Evolutionary conservation across 1,284 basidiomycete genomes (phyloP).

Genomic region (Exsudoporus floridanus): DNA sequence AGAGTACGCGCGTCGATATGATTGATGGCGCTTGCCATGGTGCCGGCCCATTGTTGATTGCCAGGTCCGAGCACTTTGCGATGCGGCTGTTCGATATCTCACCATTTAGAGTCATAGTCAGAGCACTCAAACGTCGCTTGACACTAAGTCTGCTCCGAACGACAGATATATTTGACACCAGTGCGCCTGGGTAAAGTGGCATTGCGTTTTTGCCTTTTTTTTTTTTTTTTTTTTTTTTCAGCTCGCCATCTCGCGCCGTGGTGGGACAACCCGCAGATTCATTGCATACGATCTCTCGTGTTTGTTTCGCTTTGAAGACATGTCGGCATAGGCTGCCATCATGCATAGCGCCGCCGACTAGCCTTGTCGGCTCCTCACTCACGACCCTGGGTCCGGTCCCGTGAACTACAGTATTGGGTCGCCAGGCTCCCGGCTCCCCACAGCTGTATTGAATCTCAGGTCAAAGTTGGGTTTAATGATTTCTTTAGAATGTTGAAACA

Average conservation of each 20-base stretch:
- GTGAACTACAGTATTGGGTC: constrained; percentile 2
- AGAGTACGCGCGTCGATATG: constrained; percentile 6
- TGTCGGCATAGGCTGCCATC: constrained; percentile 23
- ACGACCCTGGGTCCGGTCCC: constrained; percentile 21
- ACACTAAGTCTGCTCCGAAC: background rate
- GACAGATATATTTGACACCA: background rate
- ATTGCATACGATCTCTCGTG: constrained; percentile 10
- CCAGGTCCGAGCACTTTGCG: constrained; percentile 9
- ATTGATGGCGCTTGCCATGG: constrained; percentile 11
- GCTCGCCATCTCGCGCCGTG: background rate
- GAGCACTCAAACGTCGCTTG: constrained; percentile 9
- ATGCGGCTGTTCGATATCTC: constrained; percentile 3
- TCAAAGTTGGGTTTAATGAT: background rate
- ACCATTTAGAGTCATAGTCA: constrained; percentile 6
- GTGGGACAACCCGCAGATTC: constrained; percentile 10
- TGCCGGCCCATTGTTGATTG: background rate
- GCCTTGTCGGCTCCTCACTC: constrained; percentile 3
- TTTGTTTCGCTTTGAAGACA: constrained; percentile 1
- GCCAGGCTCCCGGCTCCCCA: background rate
- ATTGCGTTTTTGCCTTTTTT: background rate
- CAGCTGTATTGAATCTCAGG: background rate
- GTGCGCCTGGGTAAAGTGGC: background rate
- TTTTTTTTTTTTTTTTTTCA: constrained; percentile 16
- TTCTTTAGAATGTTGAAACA: background rate
- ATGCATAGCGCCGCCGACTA: background rate